Percentiles rank a stretch among this genome's conserved stretches.
Evolutionary conservation across 306 rosid genomes (phyloP).

Genomic region (Cicer cuneatum): DNA sequence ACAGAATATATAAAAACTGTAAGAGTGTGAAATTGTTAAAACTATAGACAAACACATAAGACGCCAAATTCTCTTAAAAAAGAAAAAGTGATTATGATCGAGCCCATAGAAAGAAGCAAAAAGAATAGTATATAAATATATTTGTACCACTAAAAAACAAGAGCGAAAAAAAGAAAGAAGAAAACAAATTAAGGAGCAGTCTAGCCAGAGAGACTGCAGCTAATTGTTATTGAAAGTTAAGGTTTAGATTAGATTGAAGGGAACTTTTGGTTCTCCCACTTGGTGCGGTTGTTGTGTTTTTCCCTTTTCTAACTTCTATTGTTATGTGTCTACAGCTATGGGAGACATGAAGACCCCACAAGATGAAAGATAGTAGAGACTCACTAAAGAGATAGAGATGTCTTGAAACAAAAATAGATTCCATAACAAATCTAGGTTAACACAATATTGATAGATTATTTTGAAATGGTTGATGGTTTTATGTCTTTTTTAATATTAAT

Average conservation of each 20-base stretch:
- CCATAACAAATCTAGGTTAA: neutral
- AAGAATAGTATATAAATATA: constrained; percentile 36
- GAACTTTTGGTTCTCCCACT: constrained; percentile 37
- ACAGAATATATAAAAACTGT: too few species aligned
- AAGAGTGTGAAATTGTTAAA: constrained; percentile 21
- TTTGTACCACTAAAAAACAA: constrained; percentile 36
- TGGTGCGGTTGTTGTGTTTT: constrained; percentile 48
- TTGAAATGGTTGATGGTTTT: too few species aligned
- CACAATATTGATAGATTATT: neutral
- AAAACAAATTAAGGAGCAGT: constrained; percentile 43
- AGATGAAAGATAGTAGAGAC: constrained; percentile 43
- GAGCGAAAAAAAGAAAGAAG: constrained; percentile 38
- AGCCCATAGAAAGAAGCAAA: constrained; percentile 41
- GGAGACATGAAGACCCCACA: constrained; percentile 50
- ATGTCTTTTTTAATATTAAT: too few species aligned
- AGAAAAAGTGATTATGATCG: constrained; percentile 40
- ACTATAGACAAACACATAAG: constrained; percentile 46
- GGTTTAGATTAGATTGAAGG: constrained; percentile 42
- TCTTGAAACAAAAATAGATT: constrained; percentile 29
- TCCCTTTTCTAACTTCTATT: constrained; percentile 43
- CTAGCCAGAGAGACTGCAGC: constrained; percentile 25
- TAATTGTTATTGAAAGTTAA: constrained; percentile 38
- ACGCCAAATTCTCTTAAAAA: constrained; percentile 35
- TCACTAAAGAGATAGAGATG: neutral
- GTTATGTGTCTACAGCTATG: constrained; percentile 35